These are phyloP conservation scores for Rhamnella rubrinervis DNA, from an alignment of 331 rosid species.

Conservation along the genomic window DNA sequence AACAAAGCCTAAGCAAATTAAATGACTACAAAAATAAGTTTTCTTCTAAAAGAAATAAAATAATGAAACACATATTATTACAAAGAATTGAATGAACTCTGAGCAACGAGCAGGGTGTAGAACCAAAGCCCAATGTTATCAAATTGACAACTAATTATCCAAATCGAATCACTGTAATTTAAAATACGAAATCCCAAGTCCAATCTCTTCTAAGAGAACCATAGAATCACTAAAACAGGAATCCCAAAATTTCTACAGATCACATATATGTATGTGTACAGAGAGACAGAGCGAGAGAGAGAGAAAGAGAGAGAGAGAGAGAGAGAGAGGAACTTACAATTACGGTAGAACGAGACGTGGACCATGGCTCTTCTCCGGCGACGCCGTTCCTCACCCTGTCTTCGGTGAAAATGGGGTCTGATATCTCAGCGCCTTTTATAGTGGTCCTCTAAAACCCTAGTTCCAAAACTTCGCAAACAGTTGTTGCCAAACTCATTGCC, in stretches of 20 bases:
- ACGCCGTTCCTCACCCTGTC: constrained; percentile 10
- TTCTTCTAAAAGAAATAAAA: neutral
- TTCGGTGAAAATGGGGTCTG: too few relatives aligned
- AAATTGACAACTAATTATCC: too few relatives aligned
- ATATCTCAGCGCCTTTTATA: constrained; percentile 15
- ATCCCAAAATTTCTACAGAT: neutral
- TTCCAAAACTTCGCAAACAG: too few relatives aligned
- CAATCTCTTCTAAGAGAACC: too few relatives aligned
- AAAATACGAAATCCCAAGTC: too few relatives aligned
- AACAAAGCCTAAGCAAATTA: neutral
- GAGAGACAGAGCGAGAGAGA: neutral
- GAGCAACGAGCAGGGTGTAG: too few relatives aligned
- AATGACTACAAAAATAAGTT: neutral
- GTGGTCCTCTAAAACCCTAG: constrained; percentile 39
- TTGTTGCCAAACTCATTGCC: too few relatives aligned
- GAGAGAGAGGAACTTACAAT: constrained; percentile 57
- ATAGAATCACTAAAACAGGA: too few relatives aligned
- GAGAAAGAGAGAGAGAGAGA: neutral
- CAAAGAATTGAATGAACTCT: too few relatives aligned
- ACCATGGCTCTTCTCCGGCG: constrained; percentile 41
- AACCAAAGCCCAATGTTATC: too few relatives aligned
- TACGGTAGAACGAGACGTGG: constrained; percentile 54
- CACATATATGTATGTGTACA: neutral
- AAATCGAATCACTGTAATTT: too few relatives aligned
- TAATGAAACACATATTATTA: too few relatives aligned